Conservation (phyloP, 345 rosid species). For the Aurinia saxatilis region DNA sequence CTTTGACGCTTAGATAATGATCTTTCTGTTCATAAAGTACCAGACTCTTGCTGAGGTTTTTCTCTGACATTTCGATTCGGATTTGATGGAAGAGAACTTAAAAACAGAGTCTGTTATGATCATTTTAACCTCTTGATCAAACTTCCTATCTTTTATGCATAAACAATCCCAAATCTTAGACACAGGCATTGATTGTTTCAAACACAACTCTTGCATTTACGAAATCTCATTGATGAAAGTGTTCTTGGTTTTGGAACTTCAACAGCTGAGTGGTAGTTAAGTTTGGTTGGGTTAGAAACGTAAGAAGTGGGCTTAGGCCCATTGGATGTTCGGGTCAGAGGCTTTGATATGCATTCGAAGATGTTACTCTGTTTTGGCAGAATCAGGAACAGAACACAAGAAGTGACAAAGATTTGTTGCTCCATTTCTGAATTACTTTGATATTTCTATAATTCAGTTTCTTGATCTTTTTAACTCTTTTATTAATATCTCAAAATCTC, state of each 20-base stretch:
- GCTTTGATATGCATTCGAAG: not conserved
- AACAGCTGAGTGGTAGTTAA: not conserved
- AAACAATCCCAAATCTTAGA: not conserved
- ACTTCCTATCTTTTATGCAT: not conserved
- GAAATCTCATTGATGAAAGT: no score
- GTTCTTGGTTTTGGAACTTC: not conserved
- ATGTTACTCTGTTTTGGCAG: not conserved
- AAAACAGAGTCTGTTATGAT: slow-evolving; percentile 9
- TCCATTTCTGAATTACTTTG: no score
- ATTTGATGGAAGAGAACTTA: not conserved
- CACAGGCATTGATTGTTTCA: not conserved
- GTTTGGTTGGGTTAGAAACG: not conserved
- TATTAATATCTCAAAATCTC: no score
- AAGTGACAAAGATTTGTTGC: no score
- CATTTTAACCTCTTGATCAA: not conserved
- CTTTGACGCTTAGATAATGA: slow-evolving; percentile 8
- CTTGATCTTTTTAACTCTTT: no score
- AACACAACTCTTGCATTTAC: not conserved
- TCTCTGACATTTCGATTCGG: not conserved
- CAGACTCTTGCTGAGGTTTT: not conserved
- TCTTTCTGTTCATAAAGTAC: not conserved
- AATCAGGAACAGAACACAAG: not conserved
- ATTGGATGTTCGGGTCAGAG: not conserved
- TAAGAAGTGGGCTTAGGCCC: not conserved
- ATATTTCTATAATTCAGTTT: no score